Evolutionary conservation across 169 alveolate genomes (phyloP).

Genomic region (Perkinsus chesapeaki): DNA sequence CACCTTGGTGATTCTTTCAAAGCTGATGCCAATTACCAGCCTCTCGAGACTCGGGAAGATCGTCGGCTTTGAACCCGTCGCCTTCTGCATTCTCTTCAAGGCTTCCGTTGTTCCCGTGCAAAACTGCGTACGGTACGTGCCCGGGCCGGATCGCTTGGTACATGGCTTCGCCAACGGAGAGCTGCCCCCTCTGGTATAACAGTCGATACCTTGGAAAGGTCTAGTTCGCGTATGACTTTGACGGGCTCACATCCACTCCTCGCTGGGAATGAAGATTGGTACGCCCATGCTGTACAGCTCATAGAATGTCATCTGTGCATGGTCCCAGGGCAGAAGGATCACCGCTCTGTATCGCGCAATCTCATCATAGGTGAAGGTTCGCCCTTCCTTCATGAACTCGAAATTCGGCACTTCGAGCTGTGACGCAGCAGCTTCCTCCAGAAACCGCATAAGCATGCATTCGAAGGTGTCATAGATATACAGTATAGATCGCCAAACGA

Average conservation of each 20-base stretch:
- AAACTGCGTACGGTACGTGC: background rate
- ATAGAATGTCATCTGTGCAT: slow-evolving; percentile 4
- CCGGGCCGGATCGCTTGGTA: slow-evolving; percentile 9
- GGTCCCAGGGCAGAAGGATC: slow-evolving; percentile 8
- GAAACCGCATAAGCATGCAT: background rate
- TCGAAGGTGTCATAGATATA: background rate
- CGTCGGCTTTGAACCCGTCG: background rate
- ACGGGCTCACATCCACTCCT: background rate
- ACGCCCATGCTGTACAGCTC: background rate
- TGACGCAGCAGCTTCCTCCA: background rate
- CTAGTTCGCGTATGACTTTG: too few relatives aligned
- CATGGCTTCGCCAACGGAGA: slow-evolving; percentile 2
- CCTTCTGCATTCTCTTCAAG: background rate
- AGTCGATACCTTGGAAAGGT: background rate
- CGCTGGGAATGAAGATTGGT: background rate
- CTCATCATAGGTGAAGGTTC: background rate
- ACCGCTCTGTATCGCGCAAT: background rate
- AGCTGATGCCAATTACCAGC: too few relatives aligned
- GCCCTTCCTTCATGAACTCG: background rate
- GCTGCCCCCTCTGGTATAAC: slow-evolving; percentile 6
- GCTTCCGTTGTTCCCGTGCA: background rate
- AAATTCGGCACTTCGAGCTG: background rate
- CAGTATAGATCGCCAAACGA: background rate
- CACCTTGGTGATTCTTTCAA: too few relatives aligned
- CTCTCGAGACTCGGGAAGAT: background rate